Conservation (phyloP, 208 protist genomes). For the Leishmania major region DNA sequence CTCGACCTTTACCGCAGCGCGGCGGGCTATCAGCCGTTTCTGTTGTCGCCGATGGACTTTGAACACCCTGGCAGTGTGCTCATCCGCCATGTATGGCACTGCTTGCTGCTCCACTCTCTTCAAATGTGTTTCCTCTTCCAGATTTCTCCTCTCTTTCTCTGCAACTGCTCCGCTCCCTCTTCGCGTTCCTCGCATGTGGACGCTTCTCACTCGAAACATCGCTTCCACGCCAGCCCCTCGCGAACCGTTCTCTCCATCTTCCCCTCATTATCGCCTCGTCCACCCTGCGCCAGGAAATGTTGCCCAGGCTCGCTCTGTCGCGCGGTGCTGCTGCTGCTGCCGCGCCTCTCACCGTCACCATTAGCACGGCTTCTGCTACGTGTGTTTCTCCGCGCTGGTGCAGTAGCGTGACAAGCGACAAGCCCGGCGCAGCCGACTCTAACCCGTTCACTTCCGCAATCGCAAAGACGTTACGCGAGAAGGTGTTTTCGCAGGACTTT, state of each 20-base stretch:
- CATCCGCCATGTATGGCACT: neutral
- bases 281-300: neutral
- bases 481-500: conserved; percentile 32
- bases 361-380: neutral
- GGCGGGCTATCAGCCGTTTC: neutral
- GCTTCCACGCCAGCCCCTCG: neutral
- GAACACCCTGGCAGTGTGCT: neutral
- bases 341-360: neutral
- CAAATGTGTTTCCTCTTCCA: neutral
- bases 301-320: neutral
- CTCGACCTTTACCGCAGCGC: neutral
- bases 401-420: neutral
- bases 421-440: neutral
- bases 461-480: conserved; percentile 31
- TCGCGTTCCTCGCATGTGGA: neutral
- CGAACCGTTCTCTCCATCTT: too few relatives aligned
- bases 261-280: neutral
- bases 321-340: neutral
- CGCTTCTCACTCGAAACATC: neutral
- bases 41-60: neutral
- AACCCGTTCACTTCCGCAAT: conserved; percentile 29
- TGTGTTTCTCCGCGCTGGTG: conserved; percentile 19
- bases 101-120: neutral
- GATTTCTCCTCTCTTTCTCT: neutral
- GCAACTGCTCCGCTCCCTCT: neutral